phyloP scores from a whole-genome alignment of 163 green algal genomes.

The Chloromonas sp. region DNA sequence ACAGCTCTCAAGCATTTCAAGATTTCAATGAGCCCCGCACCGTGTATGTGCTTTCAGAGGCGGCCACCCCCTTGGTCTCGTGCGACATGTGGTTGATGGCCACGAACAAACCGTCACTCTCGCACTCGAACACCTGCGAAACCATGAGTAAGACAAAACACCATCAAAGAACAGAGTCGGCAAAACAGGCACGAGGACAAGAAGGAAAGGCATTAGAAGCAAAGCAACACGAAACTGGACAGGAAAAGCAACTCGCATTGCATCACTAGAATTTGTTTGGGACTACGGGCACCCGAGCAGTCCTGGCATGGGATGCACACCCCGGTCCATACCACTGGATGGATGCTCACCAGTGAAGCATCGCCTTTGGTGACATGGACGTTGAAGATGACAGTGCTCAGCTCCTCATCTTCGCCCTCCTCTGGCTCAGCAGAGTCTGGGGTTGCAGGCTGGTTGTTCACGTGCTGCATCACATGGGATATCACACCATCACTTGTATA shows the following conservation, averaged over 20 bases:
- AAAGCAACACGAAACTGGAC: too few species aligned
- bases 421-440: conserved; percentile 20
- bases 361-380: conserved; percentile 43
- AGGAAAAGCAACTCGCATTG: too few species aligned
- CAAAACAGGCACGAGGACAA: too few species aligned
- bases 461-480: conserved; percentile 15
- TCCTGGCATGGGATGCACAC: too few species aligned
- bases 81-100: conserved; percentile 48
- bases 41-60: conserved; percentile 27
- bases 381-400: conserved; percentile 44
- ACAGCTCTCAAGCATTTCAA: too few species aligned
- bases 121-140: conserved; percentile 38
- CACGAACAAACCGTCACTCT: conserved; percentile 48
- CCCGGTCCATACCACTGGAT: too few species aligned
- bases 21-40: neutral
- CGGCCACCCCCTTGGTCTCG: conserved; percentile 37
- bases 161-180: too few species aligned
- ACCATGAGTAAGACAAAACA: neutral
- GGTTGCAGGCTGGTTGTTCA: conserved; percentile 45
- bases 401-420: conserved; percentile 22
- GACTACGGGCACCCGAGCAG: too few species aligned
- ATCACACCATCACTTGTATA: too few species aligned
- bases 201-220: too few species aligned
- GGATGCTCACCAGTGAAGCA: conserved; percentile 21
- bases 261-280: too few species aligned